These are phyloP conservation scores for Oryza australiensis DNA, from an alignment of 176 grass and related monocot genomes.

Conservation along the genomic window DNA sequence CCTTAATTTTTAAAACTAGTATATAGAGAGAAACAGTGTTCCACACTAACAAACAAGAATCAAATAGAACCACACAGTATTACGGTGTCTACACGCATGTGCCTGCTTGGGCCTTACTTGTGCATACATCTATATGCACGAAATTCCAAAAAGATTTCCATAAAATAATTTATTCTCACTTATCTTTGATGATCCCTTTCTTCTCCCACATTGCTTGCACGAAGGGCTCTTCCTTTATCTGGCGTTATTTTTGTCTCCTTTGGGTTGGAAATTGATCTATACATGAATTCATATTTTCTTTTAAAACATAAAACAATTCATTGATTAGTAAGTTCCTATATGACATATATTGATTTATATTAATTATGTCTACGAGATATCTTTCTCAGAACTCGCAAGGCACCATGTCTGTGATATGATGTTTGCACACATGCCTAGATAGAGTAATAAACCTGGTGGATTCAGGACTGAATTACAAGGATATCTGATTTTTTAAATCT, in stretches of 20 bases:
- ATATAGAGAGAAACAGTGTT: not conserved
- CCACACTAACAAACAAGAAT: conserved; percentile 19
- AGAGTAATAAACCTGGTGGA: not conserved
- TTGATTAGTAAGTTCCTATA: not conserved
- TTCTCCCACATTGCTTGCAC: not conserved
- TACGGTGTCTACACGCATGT: not conserved
- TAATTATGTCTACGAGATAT: not conserved
- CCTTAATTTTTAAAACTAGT: not conserved
- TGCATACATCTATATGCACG: not conserved
- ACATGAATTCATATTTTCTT: not conserved
- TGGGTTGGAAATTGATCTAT: not conserved
- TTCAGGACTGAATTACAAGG: not conserved
- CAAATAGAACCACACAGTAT: conserved; percentile 27
- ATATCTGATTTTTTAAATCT: not conserved
- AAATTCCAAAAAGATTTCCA: not conserved
- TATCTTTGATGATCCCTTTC: not conserved
- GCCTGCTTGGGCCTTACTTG: not conserved
- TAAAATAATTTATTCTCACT: not conserved
- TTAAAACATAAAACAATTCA: not conserved
- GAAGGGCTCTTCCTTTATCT: not conserved
- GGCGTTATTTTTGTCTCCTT: not conserved
- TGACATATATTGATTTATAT: not conserved
- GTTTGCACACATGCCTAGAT: not conserved
- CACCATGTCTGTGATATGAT: not conserved
- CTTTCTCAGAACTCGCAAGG: not conserved